phyloP scores from a whole-genome alignment of 306 rosid genomes.

The Neltuma alba region DNA sequence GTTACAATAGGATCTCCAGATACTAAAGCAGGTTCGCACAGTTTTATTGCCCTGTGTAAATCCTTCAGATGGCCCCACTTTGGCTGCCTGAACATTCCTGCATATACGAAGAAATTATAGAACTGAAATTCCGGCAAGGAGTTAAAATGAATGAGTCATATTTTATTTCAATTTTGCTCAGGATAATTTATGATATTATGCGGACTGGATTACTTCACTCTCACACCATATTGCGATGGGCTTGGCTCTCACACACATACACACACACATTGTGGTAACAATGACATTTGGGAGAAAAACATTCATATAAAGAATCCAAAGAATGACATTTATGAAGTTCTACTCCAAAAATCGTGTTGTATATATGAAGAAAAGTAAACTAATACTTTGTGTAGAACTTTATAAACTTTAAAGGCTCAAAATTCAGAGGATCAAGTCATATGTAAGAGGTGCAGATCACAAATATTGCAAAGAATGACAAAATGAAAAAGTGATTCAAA shows the following conservation, averaged over 20 bases:
- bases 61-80: slow-evolving; percentile 99
- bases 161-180: neutral
- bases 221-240: neutral
- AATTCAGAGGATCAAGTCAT: neutral
- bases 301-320: neutral
- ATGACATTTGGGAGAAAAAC: neutral
- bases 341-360: neutral
- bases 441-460: neutral
- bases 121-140: slow-evolving; percentile 29
- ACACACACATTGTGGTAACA: neutral
- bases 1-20: slow-evolving; percentile 72
- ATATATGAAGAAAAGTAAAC: neutral
- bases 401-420: neutral
- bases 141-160: neutral
- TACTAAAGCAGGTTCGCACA: slow-evolving; percentile 89
- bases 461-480: slow-evolving; percentile 2
- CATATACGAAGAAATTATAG: slow-evolving; percentile 18
- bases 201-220: neutral
- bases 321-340: neutral
- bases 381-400: neutral
- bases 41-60: slow-evolving; percentile 90
- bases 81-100: slow-evolving; percentile 86
- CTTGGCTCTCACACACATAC: too few species aligned
- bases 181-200: neutral
- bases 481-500: slow-evolving; percentile 7